These are phyloP conservation scores for Ambrosia hybrid DNA, from an alignment of 140 eudicot genomes.

Conservation along the genomic window DNA sequence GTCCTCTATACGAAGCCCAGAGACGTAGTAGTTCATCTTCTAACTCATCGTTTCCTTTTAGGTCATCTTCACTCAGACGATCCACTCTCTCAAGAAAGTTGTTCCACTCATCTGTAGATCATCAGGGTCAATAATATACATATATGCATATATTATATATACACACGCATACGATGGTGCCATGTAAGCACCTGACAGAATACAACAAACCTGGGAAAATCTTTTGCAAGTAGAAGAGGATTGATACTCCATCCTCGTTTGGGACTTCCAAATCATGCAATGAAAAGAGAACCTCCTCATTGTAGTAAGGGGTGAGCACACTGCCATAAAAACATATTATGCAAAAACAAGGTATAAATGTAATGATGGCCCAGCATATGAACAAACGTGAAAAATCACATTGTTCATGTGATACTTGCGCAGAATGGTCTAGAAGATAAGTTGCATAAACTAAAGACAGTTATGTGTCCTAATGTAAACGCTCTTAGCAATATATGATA, in stretches of 20 bases:
- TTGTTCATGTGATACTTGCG: slow-evolving; percentile 4
- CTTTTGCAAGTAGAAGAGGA: slow-evolving; percentile 88
- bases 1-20: slow-evolving; percentile 96
- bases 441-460: slow-evolving; percentile 1
- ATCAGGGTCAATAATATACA: slow-evolving; percentile 16
- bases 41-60: slow-evolving; percentile 51
- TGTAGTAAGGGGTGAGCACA: slow-evolving; percentile 87
- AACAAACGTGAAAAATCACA: neutral
- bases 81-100: slow-evolving; percentile 49
- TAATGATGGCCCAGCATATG: too few species aligned
- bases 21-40: slow-evolving; percentile 83
- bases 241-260: slow-evolving; percentile 93
- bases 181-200: slow-evolving; percentile 11
- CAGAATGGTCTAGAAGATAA: neutral
- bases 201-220: slow-evolving; percentile 79
- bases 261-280: slow-evolving; percentile 72
- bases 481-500: too few species aligned
- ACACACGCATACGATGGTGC: neutral
- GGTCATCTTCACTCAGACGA: slow-evolving; percentile 54
- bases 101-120: slow-evolving; percentile 43
- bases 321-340: slow-evolving; percentile 34
- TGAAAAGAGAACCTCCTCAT: slow-evolving; percentile 90
- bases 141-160: neutral
- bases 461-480: too few species aligned
- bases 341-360: too few species aligned